These are phyloP conservation scores for Durusdinium trenchii DNA, from an alignment of 73 alveolate species.

Conservation along the genomic window DNA sequence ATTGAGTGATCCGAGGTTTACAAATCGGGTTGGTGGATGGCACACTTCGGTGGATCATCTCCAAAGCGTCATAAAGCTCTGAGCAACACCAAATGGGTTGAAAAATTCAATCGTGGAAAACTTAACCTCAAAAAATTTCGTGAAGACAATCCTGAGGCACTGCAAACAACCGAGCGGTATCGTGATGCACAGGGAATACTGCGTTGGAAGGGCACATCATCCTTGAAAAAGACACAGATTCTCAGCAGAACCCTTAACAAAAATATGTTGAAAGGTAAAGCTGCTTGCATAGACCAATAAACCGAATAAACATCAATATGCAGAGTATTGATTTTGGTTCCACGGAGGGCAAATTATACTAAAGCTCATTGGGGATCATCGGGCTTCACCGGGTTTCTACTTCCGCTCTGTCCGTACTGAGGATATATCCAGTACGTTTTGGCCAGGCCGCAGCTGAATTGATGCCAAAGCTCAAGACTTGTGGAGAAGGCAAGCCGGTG, in stretches of 20 bases:
- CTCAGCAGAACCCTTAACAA: too few relatives aligned
- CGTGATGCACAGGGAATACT: background rate
- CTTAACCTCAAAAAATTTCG: background rate
- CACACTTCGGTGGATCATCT: background rate
- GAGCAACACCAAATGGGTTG: background rate
- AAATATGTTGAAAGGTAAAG: too few relatives aligned
- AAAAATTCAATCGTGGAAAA: background rate
- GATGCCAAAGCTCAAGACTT: constrained; percentile 15
- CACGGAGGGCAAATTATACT: too few relatives aligned
- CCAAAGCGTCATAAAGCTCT: background rate
- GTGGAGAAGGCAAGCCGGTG: constrained; percentile 4
- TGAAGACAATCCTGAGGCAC: background rate
- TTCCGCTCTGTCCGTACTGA: too few relatives aligned
- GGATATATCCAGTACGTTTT: constrained; percentile 28
- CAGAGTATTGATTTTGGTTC: too few relatives aligned
- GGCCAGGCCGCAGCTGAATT: background rate
- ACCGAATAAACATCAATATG: too few relatives aligned
- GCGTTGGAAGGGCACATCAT: background rate
- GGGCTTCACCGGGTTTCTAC: too few relatives aligned
- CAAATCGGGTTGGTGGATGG: background rate
- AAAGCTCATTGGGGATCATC: too few relatives aligned
- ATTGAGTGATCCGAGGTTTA: background rate
- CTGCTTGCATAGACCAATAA: too few relatives aligned
- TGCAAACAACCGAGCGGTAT: background rate
- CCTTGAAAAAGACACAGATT: background rate